Conservation (phyloP, 345 rosid genomes). For the Physaria fendleri region DNA sequence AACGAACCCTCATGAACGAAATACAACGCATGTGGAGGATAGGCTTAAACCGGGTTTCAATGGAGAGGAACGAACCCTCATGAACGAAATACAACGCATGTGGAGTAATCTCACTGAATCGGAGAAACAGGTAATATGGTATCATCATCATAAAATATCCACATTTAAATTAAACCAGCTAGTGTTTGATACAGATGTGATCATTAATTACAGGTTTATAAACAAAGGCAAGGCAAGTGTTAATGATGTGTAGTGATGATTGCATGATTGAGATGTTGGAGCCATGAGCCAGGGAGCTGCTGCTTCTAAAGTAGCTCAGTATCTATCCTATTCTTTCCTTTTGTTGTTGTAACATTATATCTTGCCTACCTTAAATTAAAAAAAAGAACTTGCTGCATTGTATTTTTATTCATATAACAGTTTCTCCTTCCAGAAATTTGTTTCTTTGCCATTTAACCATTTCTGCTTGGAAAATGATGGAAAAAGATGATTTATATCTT, state of each 20-base stretch:
- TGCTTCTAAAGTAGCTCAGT: slow-evolving; percentile 38
- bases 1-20: no score
- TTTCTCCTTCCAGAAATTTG: no score
- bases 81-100: slow-evolving; percentile 54
- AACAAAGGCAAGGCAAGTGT: slow-evolving; percentile 64
- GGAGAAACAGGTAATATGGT: slow-evolving; percentile 61
- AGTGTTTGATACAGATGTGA: background rate
- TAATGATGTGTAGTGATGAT: slow-evolving; percentile 71
- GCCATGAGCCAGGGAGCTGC: slow-evolving; percentile 51
- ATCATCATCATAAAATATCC: background rate
- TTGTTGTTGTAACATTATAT: slow-evolving; percentile 13
- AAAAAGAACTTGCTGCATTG: no score
- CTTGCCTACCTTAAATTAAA: no score
- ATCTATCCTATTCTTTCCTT: background rate
- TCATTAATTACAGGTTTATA: slow-evolving; percentile 49
- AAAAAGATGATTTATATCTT: no score
- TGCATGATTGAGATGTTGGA: slow-evolving; percentile 60
- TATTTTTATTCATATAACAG: no score
- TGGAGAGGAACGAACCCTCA: slow-evolving; percentile 55
- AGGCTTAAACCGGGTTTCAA: slow-evolving; percentile 39
- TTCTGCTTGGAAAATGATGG: no score
- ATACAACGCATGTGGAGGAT: no score
- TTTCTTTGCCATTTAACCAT: no score
- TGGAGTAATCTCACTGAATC: slow-evolving; percentile 69
- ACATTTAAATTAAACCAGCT: background rate